Percentiles rank a stretch among this genome's conserved stretches.
These are phyloP conservation scores for Cucurbita maxima DNA, from an alignment of 306 rosid species.

Conservation along the genomic window DNA sequence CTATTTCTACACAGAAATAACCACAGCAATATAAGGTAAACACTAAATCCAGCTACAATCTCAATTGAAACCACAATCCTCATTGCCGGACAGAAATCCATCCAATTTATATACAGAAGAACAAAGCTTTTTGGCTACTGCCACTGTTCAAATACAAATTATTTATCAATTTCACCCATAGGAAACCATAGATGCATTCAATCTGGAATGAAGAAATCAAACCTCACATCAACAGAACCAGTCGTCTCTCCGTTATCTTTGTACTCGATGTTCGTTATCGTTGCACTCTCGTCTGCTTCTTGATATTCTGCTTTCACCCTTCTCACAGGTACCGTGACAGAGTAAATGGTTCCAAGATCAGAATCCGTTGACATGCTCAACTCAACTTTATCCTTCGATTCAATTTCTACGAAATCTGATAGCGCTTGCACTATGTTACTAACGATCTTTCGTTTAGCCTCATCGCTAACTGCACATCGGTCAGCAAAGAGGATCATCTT, in stretches of 20 bases:
- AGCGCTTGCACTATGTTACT: slow-evolving; percentile 59
- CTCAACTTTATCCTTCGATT: slow-evolving; percentile 87
- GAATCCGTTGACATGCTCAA: slow-evolving; percentile 78
- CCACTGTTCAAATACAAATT: slow-evolving; percentile 5
- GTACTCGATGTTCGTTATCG: slow-evolving; percentile 76
- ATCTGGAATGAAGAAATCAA: slow-evolving; percentile 39
- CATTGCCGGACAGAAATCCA: background rate
- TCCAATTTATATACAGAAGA: slow-evolving; percentile 21
- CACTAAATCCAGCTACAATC: slow-evolving; percentile 4
- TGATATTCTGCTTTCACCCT: slow-evolving; percentile 90
- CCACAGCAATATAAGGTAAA: background rate
- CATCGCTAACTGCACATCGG: slow-evolving; percentile 83
- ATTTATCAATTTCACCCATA: background rate
- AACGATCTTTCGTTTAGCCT: slow-evolving; percentile 79
- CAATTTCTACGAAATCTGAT: slow-evolving; percentile 93
- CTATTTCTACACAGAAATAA: background rate
- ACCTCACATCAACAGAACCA: slow-evolving; percentile 51
- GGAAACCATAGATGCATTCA: background rate
- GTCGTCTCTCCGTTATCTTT: slow-evolving; percentile 63
- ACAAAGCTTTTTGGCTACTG: slow-evolving; percentile 6
- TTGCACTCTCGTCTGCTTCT: slow-evolving; percentile 49
- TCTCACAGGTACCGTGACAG: slow-evolving; percentile 86
- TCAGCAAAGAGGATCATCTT: slow-evolving; percentile 94
- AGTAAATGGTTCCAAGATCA: slow-evolving; percentile 83
- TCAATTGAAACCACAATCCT: slow-evolving; percentile 2